These are phyloP conservation scores for Pyrenophora seminiperda DNA, from an alignment of 2,329 filamentous ascomycete genomes.

Conservation along the genomic window DNA sequence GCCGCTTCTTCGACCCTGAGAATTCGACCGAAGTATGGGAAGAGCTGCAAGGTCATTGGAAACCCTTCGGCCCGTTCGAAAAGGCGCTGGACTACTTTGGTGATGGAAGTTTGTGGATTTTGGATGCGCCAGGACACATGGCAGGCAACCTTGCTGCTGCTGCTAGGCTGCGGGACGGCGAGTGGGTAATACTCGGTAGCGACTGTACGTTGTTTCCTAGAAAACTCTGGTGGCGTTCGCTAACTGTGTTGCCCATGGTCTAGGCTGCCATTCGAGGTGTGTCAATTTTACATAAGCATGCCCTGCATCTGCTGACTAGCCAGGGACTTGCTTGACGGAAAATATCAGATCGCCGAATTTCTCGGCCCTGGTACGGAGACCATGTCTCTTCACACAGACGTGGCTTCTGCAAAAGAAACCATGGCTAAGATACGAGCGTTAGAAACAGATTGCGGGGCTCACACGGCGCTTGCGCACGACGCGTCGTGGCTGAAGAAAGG, in stretches of 20 bases:
- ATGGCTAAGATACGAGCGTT: slow-evolving; percentile 33
- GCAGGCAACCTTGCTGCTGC: slow-evolving; percentile 48
- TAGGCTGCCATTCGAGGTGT: slow-evolving; percentile 40
- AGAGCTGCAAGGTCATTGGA: slow-evolving; percentile 39
- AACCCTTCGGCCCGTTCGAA: slow-evolving; percentile 43
- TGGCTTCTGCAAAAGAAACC: slow-evolving; percentile 32
- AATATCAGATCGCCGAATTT: slow-evolving; percentile 35
- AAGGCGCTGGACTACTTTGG: slow-evolving; percentile 46
- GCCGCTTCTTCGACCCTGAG: slow-evolving; percentile 41
- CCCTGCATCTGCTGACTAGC: slow-evolving; percentile 2
- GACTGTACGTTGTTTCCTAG: slow-evolving; percentile 26
- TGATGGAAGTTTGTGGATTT: slow-evolving; percentile 49
- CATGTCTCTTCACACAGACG: slow-evolving; percentile 37
- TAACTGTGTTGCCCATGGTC: neutral
- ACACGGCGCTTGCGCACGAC: slow-evolving; percentile 41
- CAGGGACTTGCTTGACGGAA: slow-evolving; percentile 39
- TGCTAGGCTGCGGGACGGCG: slow-evolving; percentile 30
- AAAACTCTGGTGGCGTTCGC: neutral
- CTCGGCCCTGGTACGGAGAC: slow-evolving; percentile 25
- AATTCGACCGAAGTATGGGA: slow-evolving; percentile 34
- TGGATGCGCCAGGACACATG: slow-evolving; percentile 48
- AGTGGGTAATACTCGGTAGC: slow-evolving; percentile 42
- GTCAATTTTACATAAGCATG: neutral
- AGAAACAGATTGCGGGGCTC: slow-evolving; percentile 31
- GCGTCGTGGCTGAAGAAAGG: slow-evolving; percentile 36